Evolutionary conservation across 139 green algal genomes (phyloP), one percentile per base, ranked within the genome.

Genomic region (Monoraphidium neglectum): DNA sequence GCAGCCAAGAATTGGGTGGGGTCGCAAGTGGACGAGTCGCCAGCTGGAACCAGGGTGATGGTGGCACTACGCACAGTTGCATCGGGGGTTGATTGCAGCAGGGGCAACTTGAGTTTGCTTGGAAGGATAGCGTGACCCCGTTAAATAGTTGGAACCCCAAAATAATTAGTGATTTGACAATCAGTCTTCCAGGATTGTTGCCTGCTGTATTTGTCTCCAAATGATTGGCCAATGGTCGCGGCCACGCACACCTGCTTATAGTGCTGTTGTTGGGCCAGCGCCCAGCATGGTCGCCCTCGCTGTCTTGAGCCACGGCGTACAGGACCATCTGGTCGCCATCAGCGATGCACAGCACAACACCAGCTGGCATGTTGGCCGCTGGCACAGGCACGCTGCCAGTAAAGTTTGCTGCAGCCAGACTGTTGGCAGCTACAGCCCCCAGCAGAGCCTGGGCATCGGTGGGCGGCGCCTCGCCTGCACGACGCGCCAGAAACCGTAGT

Each of bases 231-330:
- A n/a, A n/a, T n/a, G n/a, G n/a, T n/a, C n/a, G n/a, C n/a, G n/a
- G n/a, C n/a, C n/a, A n/a, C n/a, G 33, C 76, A 40, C 60, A 87
- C 82, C 72, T 67, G 1, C 23, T 65, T 0, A 88, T 16, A 12
- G 78, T 82, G 76, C 72, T 79, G 61, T 82, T 85, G 72, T 88
- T 88, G 33, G 75, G 65, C 24, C 53, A 30, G n/a, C 71, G 65
- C 35, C 61, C 68, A 15, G 76, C 49, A 24, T 71, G 69, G 30
- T 36, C 12, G 5, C 83, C 83, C 72, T 88, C 83, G 3, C 35
- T 43, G 68, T 88, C 78, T 28, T 86, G 72, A n/a, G 63, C 51
- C 5, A 88, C 62, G 40, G 72, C 83, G 76, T 82, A 88, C 30
- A 88, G 46, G 47, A 74, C 24, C 23, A 85, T 33, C 15, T 51